Conservation (phyloP, 257 asterid species). For the Gardenia jasminoides region DNA sequence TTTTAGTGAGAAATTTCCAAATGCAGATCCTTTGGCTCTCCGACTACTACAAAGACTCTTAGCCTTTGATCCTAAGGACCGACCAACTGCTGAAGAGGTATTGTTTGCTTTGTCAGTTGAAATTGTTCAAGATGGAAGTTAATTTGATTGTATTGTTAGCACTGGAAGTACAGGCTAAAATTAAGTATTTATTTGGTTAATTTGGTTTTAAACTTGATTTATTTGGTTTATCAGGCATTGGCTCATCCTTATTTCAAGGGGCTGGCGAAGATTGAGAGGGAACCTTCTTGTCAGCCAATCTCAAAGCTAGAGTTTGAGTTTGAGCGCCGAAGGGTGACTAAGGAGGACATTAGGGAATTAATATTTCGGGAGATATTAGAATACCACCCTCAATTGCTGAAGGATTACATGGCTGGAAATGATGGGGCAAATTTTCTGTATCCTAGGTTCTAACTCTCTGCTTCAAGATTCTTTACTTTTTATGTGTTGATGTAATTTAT, state of each 20-base stretch:
- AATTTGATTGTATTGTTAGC: neutral
- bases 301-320: slow-evolving; percentile 89
- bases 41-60: slow-evolving; percentile 63
- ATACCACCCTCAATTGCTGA: slow-evolving; percentile 78
- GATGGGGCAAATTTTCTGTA: slow-evolving; percentile 68
- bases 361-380: slow-evolving; percentile 81
- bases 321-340: slow-evolving; percentile 73
- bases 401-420: slow-evolving; percentile 77
- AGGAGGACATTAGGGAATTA: slow-evolving; percentile 79
- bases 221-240: slow-evolving; percentile 59
- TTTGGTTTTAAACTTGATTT: neutral
- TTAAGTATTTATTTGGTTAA: neutral
- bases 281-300: slow-evolving; percentile 82
- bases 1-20: slow-evolving; percentile 64
- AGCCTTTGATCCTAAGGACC: slow-evolving; percentile 89
- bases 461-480: neutral
- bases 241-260: slow-evolving; percentile 94
- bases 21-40: slow-evolving; percentile 71
- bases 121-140: neutral
- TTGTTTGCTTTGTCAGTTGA: slow-evolving; percentile 10
- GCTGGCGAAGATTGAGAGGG: slow-evolving; percentile 79
- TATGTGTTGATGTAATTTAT: neutral
- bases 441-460: slow-evolving; percentile 60
- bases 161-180: neutral
- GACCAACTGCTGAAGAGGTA: slow-evolving; percentile 94